A percentile compares a stretch with the other conserved stretches of the same genome.
Conservation (phyloP, 164 flowering plant species). For the Kingdonia uniflora region DNA sequence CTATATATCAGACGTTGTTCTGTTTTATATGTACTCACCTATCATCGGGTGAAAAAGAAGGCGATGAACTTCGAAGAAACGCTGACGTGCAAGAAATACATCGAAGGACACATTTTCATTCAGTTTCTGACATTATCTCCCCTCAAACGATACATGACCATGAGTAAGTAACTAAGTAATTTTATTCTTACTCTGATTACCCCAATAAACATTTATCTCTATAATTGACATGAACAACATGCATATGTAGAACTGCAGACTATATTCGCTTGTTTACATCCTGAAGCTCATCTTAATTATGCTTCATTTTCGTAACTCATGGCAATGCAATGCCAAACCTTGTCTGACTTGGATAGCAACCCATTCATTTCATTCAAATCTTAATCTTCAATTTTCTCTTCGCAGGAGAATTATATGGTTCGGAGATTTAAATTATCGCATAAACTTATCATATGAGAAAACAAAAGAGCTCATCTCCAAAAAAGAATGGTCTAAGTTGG, state of each 20-base stretch:
- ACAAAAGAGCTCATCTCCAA: slow-evolving; percentile 54
- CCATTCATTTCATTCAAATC: neutral
- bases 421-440: slow-evolving; percentile 45
- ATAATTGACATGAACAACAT: too few relatives aligned
- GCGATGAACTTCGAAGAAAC: slow-evolving; percentile 66
- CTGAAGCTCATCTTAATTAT: too few relatives aligned
- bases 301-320: too few relatives aligned
- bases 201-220: too few relatives aligned
- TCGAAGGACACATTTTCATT: slow-evolving; percentile 58
- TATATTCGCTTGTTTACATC: too few relatives aligned
- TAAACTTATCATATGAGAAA: slow-evolving; percentile 54
- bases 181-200: too few relatives aligned
- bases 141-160: slow-evolving; percentile 66
- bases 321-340: neutral
- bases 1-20: slow-evolving; percentile 81
- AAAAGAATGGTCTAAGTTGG: slow-evolving; percentile 61
- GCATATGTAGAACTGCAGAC: too few relatives aligned
- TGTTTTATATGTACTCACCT: slow-evolving; percentile 93
- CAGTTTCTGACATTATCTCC: slow-evolving; percentile 33
- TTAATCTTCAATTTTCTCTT: slow-evolving; percentile 4
- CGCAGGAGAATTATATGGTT: slow-evolving; percentile 89
- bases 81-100: slow-evolving; percentile 83
- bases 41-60: slow-evolving; percentile 83
- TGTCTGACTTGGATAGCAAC: neutral
- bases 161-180: slow-evolving; percentile 48